These are phyloP conservation scores for Creolimax fragrantissima DNA, from an alignment of 78 protist genomes.

Conservation along the genomic window DNA sequence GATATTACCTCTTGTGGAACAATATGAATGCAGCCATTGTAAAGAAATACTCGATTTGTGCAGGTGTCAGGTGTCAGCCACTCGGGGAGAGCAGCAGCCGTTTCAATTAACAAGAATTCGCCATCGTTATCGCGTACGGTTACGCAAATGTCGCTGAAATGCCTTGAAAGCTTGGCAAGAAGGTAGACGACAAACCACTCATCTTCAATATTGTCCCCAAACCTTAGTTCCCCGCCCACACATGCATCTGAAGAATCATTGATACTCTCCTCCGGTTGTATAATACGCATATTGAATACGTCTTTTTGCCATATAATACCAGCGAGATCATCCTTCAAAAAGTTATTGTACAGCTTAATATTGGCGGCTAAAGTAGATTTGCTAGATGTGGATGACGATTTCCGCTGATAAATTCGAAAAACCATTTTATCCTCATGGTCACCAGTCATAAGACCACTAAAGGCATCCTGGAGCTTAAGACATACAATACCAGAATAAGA, in stretches of 20 bases:
- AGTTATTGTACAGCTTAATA: background rate
- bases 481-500: background rate
- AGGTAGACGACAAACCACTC: slow-evolving; percentile 9
- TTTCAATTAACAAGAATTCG: slow-evolving; percentile 29
- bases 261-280: background rate
- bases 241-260: background rate
- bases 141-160: background rate
- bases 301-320: background rate
- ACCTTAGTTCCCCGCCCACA: background rate
- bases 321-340: background rate
- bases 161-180: background rate
- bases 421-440: background rate
- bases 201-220: slow-evolving; percentile 33
- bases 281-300: background rate
- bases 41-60: slow-evolving; percentile 17
- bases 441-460: background rate
- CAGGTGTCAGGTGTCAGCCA: slow-evolving; percentile 39
- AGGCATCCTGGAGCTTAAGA: background rate
- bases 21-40: background rate
- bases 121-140: slow-evolving; percentile 28
- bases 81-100: slow-evolving; percentile 23
- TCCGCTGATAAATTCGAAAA: background rate
- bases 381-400: background rate
- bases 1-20: background rate
- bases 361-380: too few relatives aligned